Evolutionary conservation across 2,329 filamentous ascomycete species (phyloP).

Genomic region (Colletotrichum sp.): DNA sequence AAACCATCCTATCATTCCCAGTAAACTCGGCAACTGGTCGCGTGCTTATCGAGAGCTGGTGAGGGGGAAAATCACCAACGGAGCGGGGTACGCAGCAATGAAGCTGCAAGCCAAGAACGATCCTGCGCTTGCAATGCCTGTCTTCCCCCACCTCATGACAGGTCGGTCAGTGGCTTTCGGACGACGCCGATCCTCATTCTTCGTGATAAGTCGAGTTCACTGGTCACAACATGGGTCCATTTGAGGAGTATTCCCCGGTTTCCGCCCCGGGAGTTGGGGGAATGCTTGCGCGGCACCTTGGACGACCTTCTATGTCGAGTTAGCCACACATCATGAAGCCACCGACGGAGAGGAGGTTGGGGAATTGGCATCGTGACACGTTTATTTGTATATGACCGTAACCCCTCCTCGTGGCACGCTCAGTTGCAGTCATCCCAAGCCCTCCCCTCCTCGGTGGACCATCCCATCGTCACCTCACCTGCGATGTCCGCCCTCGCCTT

Average conservation of each 20-base stretch:
- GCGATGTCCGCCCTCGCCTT: slow-evolving; percentile 39
- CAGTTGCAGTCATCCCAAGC: not conserved
- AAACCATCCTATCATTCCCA: not conserved
- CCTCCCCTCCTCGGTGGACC: not conserved
- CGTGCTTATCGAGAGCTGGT: slow-evolving; percentile 5
- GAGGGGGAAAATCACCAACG: not conserved
- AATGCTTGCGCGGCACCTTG: not conserved
- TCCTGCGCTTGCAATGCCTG: slow-evolving; percentile 5
- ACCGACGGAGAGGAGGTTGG: not conserved
- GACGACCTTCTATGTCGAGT: slow-evolving; percentile 13
- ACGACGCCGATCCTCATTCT: not conserved
- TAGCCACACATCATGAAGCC: not conserved
- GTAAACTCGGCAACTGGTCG: slow-evolving; percentile 2
- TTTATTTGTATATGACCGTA: not conserved
- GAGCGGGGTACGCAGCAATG: slow-evolving; percentile 17
- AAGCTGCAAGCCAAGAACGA: slow-evolving; percentile 13
- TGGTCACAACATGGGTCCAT: not conserved
- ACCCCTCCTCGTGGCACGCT: not conserved
- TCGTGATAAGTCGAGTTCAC: not conserved
- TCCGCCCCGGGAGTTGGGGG: not conserved
- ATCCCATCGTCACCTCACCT: not conserved
- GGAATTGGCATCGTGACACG: not conserved
- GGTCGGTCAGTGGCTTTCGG: not conserved
- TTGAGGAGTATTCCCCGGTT: not conserved
- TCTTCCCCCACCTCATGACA: not conserved